Base-by-base conservation (phyloP, 768 basidiomycete genomes). In the Hypholoma sublateritium region DNA sequence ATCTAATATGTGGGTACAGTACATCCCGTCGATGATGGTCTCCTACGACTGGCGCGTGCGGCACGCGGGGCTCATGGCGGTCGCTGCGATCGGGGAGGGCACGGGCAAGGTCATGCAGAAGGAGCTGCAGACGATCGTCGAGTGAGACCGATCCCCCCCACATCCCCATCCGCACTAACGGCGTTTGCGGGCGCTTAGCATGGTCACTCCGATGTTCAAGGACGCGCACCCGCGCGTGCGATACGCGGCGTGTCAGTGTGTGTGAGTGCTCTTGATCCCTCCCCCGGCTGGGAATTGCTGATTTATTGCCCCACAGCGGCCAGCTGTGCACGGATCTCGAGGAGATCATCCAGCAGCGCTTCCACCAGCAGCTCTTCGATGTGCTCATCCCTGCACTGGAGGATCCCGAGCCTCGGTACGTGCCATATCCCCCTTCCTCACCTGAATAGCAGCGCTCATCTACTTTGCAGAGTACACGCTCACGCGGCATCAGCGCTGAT, bases 291-390 rank as follows among this genome's bases (percentile, higher is more conserved):
- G n/a, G n/a, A n/a, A 46, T 58, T 36, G 57, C 21, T 44, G 44
- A 45, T 56, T 7, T 34, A 32, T 50, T 61, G 25, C 53, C 57
- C 35, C 59, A 28, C 61, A 91, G 93, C 46, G 93, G 93, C 0
- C 93, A 95, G 67, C 75, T 96, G 4, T 94, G 93, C 67, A 93
- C 91, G 4, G 93, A 95, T 72, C 77, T 94, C 43, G 91, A 92
- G 85, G 89, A 90, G 68, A 74, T 89, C 14, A 87, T 93, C n/a
- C 90, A 91, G 67, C 81, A 81, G 53, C 74, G 78, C 51, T 88
- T 85, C 63, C 84, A 91, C 56, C 78, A 80, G 42, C 83, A 86
- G 55, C 75, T 93, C 0, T 87, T 94, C 62, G 72, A 80, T 0
- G 86, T 84, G 0, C 76, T 93, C 43, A 88, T 92, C 56, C 84